These are phyloP conservation scores for Allodekkera sacchari DNA, from an alignment of 805 yeast genomes.

Conservation along the genomic window DNA sequence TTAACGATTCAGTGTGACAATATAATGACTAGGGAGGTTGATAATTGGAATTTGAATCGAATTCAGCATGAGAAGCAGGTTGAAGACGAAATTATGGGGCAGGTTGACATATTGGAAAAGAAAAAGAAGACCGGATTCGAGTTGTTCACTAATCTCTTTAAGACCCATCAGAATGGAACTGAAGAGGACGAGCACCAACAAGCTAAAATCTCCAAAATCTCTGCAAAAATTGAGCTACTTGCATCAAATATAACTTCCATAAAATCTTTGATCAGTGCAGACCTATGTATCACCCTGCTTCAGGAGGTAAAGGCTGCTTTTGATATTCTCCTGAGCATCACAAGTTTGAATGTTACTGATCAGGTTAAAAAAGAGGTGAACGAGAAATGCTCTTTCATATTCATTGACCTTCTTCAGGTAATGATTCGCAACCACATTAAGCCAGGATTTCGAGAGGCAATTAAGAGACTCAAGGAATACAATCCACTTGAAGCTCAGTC, in stretches of 20 bases:
- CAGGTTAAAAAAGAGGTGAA: slow-evolving; percentile 26
- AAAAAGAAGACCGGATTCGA: slow-evolving; percentile 32
- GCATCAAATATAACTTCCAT: slow-evolving; percentile 68
- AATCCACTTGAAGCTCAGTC: slow-evolving; percentile 56
- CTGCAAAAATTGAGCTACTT: slow-evolving; percentile 73
- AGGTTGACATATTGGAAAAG: slow-evolving; percentile 22
- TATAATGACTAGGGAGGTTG: slow-evolving; percentile 22
- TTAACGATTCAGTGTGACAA: slow-evolving; percentile 26
- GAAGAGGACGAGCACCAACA: slow-evolving; percentile 21
- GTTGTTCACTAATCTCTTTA: slow-evolving; percentile 58
- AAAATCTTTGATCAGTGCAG: slow-evolving; percentile 70
- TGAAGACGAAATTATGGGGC: slow-evolving; percentile 30
- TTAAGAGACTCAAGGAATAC: slow-evolving; percentile 59
- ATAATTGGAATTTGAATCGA: slow-evolving; percentile 31
- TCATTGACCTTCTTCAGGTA: slow-evolving; percentile 52
- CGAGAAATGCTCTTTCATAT: slow-evolving; percentile 45
- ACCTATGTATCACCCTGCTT: slow-evolving; percentile 62
- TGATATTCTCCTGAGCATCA: slow-evolving; percentile 46
- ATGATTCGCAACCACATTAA: slow-evolving; percentile 71
- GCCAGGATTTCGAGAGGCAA: slow-evolving; percentile 78
- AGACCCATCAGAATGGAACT: slow-evolving; percentile 20
- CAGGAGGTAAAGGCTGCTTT: slow-evolving; percentile 61
- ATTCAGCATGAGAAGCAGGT: slow-evolving; percentile 29
- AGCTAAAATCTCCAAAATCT: slow-evolving; percentile 48
- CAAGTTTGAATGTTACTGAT: slow-evolving; percentile 21